Evolutionary conservation across 2,329 filamentous ascomycete genomes (phyloP), one percentile per base, ranked within the genome.

Genomic region (Sporothrix phasma): DNA sequence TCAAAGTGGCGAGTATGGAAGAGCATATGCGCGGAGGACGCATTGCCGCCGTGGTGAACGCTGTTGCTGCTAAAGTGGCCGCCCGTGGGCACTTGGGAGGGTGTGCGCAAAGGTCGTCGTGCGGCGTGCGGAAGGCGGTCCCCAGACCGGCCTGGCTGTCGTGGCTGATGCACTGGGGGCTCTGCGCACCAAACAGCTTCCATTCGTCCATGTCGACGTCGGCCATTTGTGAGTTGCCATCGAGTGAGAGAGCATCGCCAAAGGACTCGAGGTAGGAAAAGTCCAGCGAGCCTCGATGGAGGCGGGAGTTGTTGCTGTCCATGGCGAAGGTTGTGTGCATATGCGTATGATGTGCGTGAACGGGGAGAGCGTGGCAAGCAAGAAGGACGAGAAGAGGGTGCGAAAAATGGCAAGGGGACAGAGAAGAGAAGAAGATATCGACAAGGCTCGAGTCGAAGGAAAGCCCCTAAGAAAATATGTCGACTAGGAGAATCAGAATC

Each of bases 41-140:
- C 17, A n/a, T 19, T 29, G 26, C 56, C 56, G 5, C 56, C 56
- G 17, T 31, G 22, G 56, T 59, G 24, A 3, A 31, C 39, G 39
- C 49, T 60, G 56, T 47, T 34, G 45, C 56, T 49, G 41, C 58
- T 63, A 3, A 37, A 15, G 17, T 65, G 53, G 24, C 53, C 62
- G 11, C 62, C 45, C 11, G 67, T 66, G 63, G 61, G 34, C 67
- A 66, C 47, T 65, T 68, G 29, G 68, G 65, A 17, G 65, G 64
- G 11, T 66, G 66, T 58, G 59, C 66, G 31, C 68, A 69, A 26
- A 67, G 65, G 60, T 68, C 68, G 46, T 68, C 67, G 58, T 69
- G 67, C 3, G 68, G 61, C 26, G 58, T 63, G 63, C 62, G 67
- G n/a, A 68, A 61, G 60, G 64, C 56, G 47, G 54, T 61, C 15